A percentile compares a stretch with the other conserved stretches of the same genome.
Conservation (phyloP, 176 grass and related monocot species). For the Ensete glaucum region DNA sequence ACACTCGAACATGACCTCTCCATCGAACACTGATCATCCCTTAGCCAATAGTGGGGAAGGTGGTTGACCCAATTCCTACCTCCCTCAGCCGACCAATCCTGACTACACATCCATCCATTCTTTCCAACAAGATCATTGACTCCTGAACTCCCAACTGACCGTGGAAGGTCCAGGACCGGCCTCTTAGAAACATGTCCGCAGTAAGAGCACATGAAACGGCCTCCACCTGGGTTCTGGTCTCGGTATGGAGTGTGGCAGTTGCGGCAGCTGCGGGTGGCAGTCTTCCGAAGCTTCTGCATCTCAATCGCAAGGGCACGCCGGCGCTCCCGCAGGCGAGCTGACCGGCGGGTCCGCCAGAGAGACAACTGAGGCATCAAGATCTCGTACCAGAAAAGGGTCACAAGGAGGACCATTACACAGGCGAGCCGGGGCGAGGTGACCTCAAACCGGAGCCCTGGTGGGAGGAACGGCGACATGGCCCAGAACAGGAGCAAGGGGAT, state of each 20-base stretch:
- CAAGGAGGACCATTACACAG: conserved; percentile 73
- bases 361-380: conserved; percentile 67
- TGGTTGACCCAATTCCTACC: conserved; percentile 28
- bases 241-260: conserved; percentile 76
- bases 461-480: conserved; percentile 74
- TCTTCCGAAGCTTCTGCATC: conserved; percentile 80
- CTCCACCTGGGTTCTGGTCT: conserved; percentile 77
- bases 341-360: conserved; percentile 61
- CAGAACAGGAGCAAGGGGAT: conserved; percentile 73
- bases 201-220: conserved; percentile 88
- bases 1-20: conserved; percentile 32
- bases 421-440: conserved; percentile 84
- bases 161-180: conserved; percentile 57
- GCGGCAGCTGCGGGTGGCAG: conserved; percentile 68
- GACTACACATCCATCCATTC: conserved; percentile 57
- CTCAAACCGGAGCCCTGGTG: conserved; percentile 71
- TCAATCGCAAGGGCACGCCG: conserved; percentile 63
- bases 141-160: conserved; percentile 16
- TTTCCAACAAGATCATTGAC: conserved; percentile 16
- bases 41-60: conserved; percentile 26
- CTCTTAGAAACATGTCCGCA: conserved; percentile 89
- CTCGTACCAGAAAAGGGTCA: conserved; percentile 97
- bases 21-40: conserved; percentile 29
- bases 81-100: conserved; percentile 39
- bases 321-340: conserved; percentile 65